A percentile compares a stretch with the other conserved stretches of the same genome.
phyloP scores from a whole-genome alignment of 2,329 filamentous ascomycete species.

The Colletotrichum spinosum region DNA sequence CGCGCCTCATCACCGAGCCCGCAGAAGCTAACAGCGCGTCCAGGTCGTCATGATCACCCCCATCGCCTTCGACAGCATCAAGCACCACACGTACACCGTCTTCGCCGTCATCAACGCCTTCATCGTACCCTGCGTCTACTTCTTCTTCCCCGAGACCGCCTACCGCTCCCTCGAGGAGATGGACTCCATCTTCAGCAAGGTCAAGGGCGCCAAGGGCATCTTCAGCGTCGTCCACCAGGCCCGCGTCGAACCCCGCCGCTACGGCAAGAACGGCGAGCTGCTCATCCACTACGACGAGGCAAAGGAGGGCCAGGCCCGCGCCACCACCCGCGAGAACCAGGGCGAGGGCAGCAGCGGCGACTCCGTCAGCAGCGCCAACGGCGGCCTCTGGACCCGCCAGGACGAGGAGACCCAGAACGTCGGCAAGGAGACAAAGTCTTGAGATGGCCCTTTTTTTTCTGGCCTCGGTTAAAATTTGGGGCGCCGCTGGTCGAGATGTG shows the following conservation, averaged over 20 bases:
- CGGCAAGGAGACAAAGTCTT: constrained; percentile 24
- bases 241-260: constrained; percentile 63
- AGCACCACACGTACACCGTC: constrained; percentile 72
- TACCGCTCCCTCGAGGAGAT: constrained; percentile 75
- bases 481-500: not conserved
- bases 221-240: constrained; percentile 52
- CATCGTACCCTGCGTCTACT: constrained; percentile 68
- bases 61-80: constrained; percentile 67
- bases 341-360: constrained; percentile 32
- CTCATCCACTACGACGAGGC: constrained; percentile 59
- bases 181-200: constrained; percentile 72
- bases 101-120: constrained; percentile 74
- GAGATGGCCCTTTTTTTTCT: too few species aligned
- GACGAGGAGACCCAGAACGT: constrained; percentile 36
- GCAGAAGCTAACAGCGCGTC: constrained; percentile 2
- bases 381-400: constrained; percentile 32
- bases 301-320: constrained; percentile 49
- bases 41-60: constrained; percentile 73
- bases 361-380: constrained; percentile 26
- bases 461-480: not conserved
- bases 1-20: not conserved
- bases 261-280: constrained; percentile 70
- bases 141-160: constrained; percentile 74
- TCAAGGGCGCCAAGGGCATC: constrained; percentile 50
- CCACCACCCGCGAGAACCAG: constrained; percentile 33